Evolutionary conservation across 164 flowering plant genomes (phyloP), one percentile per base, ranked within the genome.

Genomic region (Aristolochia californica): DNA sequence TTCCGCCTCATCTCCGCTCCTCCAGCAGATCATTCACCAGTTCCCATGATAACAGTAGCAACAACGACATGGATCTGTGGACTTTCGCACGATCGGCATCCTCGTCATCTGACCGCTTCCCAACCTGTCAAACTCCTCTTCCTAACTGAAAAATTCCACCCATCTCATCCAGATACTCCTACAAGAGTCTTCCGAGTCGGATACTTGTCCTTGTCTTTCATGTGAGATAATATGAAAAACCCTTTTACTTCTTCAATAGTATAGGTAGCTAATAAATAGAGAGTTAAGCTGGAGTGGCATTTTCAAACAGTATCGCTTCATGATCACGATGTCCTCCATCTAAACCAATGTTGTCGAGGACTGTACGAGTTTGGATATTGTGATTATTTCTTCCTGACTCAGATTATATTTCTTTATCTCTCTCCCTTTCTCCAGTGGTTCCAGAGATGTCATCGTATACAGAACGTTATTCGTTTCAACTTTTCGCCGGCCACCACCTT

Each of bases 1-100:
- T 34, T 12, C 40, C 40, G 11, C 10, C 40, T 12, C 40, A 34
- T 12, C 40, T 34, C 40, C 5, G 5, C 40, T 34, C 40, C 40
- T 28, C 30, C 30, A 2, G 7, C 30, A 2, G 30, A 2, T 28
- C 30, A 2, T 63, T 55, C 64, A 59, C 62, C 38, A 48, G 13
- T 45, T 38, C 74, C 5, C 75, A 76, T 34, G 75, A 60, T 34
- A 73, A 62, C 43, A 72, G 60, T 44, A 70, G 44, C 70, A 62
- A 64, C 61, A 83, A 47, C 69, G 63, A 61, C 61, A 49, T 56
- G 23, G 83, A 82, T 68, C 68, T 79, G 0, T 85, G 91, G 93
- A 76, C 68, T 60, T 79, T 82, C 61, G 67, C 75, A 17, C 59
- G 78, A 25, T 67, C 81, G 4, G 74, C 83, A 0, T 74, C 85